These are phyloP conservation scores for Colletotrichum coccodes DNA, from an alignment of 2,329 filamentous ascomycete species.

Conservation along the genomic window DNA sequence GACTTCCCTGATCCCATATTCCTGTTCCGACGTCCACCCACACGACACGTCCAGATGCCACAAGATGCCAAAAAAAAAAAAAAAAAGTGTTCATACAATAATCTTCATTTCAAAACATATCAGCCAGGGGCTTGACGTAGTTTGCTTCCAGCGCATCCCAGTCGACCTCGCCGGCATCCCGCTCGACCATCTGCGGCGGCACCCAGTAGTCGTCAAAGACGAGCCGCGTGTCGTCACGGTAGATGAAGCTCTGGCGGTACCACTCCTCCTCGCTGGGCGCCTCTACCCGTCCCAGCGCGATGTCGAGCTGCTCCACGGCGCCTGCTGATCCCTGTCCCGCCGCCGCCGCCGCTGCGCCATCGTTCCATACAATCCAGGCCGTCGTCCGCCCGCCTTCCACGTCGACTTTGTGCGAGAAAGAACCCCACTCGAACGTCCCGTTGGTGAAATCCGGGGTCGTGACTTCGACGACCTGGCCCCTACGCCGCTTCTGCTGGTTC, in stretches of 20 bases:
- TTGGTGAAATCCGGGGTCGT: conserved; percentile 30
- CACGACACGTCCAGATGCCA: not conserved
- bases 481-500: conserved; percentile 6
- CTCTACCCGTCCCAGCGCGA: conserved; percentile 21
- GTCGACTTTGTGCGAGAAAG: conserved; percentile 6
- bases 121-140: conserved; percentile 20
- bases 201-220: conserved; percentile 27
- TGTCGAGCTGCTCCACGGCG: conserved; percentile 33
- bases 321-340: no score
- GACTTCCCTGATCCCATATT: not conserved
- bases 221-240: conserved; percentile 26
- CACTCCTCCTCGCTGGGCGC: conserved; percentile 30
- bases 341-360: conserved; percentile 1
- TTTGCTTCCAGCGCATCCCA: conserved; percentile 34
- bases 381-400: conserved; percentile 25
- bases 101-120: not conserved
- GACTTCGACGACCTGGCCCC: conserved; percentile 30
- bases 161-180: conserved; percentile 29
- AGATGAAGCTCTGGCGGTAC: conserved; percentile 31
- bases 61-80: not conserved
- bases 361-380: conserved; percentile 31
- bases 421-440: conserved; percentile 35
- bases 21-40: not conserved
- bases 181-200: conserved; percentile 19
- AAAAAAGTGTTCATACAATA: not conserved